These are phyloP conservation scores for Albifimbria verrucaria DNA, from an alignment of 2,329 filamentous ascomycete species.

Conservation along the genomic window DNA sequence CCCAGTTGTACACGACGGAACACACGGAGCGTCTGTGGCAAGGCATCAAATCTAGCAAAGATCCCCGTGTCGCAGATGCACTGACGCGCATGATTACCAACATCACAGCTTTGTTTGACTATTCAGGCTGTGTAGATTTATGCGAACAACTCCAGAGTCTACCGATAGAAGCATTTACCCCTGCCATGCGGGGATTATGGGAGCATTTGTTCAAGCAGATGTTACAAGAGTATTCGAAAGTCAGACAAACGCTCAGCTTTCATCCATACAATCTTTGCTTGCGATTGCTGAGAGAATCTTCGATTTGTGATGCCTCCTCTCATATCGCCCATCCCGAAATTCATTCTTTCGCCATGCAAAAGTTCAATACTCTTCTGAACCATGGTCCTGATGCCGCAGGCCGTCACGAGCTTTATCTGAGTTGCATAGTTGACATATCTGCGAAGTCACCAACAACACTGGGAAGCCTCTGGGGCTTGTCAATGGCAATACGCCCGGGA, in stretches of 20 bases:
- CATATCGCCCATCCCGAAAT: slow-evolving; percentile 59
- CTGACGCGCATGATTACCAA: slow-evolving; percentile 62
- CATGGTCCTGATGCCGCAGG: slow-evolving; percentile 51
- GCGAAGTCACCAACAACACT: slow-evolving; percentile 60
- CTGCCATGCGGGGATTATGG: slow-evolving; percentile 59
- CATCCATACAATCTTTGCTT: slow-evolving; percentile 53
- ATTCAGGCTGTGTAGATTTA: slow-evolving; percentile 57
- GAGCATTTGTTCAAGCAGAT: slow-evolving; percentile 51
- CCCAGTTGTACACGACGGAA: slow-evolving; percentile 64
- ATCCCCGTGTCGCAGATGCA: slow-evolving; percentile 80
- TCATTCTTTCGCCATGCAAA: slow-evolving; percentile 59
- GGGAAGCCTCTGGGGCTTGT: slow-evolving; percentile 69
- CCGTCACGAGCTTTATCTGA: slow-evolving; percentile 59
- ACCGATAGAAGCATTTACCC: slow-evolving; percentile 60
- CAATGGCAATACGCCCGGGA: slow-evolving; percentile 43
- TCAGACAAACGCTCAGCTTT: slow-evolving; percentile 29
- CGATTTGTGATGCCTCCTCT: slow-evolving; percentile 49
- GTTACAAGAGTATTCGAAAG: slow-evolving; percentile 39
- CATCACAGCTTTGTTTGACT: slow-evolving; percentile 46
- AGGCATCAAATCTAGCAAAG: slow-evolving; percentile 75
- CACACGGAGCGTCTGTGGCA: slow-evolving; percentile 84
- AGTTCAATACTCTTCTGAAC: slow-evolving; percentile 59
- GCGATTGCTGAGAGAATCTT: slow-evolving; percentile 69
- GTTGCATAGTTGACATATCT: slow-evolving; percentile 67
- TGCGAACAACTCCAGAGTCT: slow-evolving; percentile 67